Evolutionary conservation across 2,329 filamentous ascomycete genomes (phyloP), one percentile per base, ranked within the genome.

Genomic region (Ciborinia camelliae): DNA sequence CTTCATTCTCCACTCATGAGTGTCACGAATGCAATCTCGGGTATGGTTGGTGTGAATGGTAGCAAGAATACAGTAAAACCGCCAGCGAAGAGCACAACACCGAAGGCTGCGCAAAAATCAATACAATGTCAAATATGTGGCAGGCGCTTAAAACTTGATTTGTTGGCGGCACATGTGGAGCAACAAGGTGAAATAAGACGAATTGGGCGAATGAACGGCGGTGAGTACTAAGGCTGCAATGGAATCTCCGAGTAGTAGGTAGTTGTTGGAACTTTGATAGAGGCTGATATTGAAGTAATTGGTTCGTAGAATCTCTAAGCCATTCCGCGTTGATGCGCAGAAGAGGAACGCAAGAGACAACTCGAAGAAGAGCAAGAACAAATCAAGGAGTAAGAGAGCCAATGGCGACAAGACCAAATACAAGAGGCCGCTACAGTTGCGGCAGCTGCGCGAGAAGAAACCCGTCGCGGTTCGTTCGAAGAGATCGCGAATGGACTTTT

Each of bases 401-500:
- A 77, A 53, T 80, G 79, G 77, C 76, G 63, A 61, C 68, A 71
- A 32, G 67, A 75, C 32, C 67, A 65, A 23, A 71, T 73, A 58
- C 65, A 65, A 30, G 69, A 73, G 54, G n/a, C 67, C 4, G 64
- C 65, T 10, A 43, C 66, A 20, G 45, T 52, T 28, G 48, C 67
- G 23, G 48, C 63, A 26, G 60, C 67, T 47, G 55, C 69, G 37
- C 66, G 63, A 15, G 68, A 72, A 28, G 67, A 71, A 32, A 64
- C 60, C 78, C 79, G n/a, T 79, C 80, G 43, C 88, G 0, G 95
- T 96, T 50, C 95, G 86, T 75, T 97, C 94, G 73, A 99, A 99
- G 1, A 99, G 82, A 76, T 99, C 95, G 50, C 96, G 88, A 8
- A 99, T 93, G 67, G 88, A 92, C 81, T 99, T 99, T 74, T 99